A percentile compares a stretch with the other conserved stretches of the same genome.
Evolutionary conservation across 768 basidiomycete genomes (phyloP).

Genomic region (Galerina sulciceps): DNA sequence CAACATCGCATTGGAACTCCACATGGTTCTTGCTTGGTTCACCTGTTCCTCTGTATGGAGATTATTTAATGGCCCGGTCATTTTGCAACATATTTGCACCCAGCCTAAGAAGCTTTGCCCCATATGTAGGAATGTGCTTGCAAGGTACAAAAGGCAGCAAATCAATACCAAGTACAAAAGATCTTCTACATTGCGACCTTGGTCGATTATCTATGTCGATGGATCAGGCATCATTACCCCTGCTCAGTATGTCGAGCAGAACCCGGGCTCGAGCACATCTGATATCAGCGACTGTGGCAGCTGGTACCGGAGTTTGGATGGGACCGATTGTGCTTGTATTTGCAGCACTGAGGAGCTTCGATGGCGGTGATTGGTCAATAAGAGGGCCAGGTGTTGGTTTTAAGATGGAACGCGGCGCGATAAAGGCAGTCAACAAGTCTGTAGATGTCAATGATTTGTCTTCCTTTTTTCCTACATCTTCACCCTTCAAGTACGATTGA

Average conservation of each 20-base stretch:
- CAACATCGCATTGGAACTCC: too few species aligned
- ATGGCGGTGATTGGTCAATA: slow-evolving; percentile 10
- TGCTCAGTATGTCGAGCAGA: slow-evolving; percentile 17
- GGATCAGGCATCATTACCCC: background rate
- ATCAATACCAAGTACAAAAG: too few species aligned
- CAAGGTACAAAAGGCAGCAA: too few species aligned
- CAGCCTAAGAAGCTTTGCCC: too few species aligned
- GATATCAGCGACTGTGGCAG: slow-evolving; percentile 3
- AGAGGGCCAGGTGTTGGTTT: slow-evolving; percentile 23
- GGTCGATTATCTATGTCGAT: too few species aligned
- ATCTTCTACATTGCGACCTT: too few species aligned
- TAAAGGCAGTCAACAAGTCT: background rate
- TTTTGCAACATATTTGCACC: too few species aligned
- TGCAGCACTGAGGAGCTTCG: background rate
- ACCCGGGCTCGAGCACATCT: slow-evolving; percentile 20
- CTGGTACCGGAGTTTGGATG: background rate
- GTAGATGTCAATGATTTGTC: background rate
- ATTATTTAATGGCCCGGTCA: too few species aligned
- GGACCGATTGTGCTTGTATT: background rate
- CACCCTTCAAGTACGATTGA: slow-evolving; percentile 17
- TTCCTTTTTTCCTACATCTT: slow-evolving; percentile 4
- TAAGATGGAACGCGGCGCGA: slow-evolving; percentile 6
- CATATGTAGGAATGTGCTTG: too few species aligned
- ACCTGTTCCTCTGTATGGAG: too few species aligned
- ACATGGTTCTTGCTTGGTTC: too few species aligned